These are phyloP conservation scores for Yamadazyma jaroonii DNA, from an alignment of 1,139 yeast genomes.

Conservation along the genomic window DNA sequence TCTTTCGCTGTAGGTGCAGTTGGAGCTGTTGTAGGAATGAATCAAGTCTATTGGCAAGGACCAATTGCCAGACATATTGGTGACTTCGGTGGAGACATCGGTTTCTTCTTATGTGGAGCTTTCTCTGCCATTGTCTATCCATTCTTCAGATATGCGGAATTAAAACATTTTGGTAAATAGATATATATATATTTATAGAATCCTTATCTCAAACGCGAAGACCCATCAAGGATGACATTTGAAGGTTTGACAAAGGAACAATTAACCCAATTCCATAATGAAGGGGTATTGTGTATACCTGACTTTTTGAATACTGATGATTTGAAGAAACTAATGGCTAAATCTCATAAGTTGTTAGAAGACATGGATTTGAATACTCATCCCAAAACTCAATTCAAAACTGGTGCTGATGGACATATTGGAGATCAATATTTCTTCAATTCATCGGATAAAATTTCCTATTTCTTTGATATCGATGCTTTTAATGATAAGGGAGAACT, in stretches of 20 bases:
- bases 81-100: constrained; percentile 68
- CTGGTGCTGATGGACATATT: constrained; percentile 62
- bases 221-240: constrained; percentile 4
- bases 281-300: constrained; percentile 65
- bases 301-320: constrained; percentile 47
- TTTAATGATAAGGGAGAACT: constrained; percentile 52
- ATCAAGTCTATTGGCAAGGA: constrained; percentile 75
- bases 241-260: constrained; percentile 34
- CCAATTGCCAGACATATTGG: constrained; percentile 63
- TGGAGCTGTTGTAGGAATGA: constrained; percentile 82
- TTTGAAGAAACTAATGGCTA: constrained; percentile 35
- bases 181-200: background rate
- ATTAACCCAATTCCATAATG: constrained; percentile 40
- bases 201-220: background rate
- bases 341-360: constrained; percentile 44
- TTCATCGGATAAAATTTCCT: constrained; percentile 67
- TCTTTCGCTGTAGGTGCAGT: constrained; percentile 64
- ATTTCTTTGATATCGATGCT: constrained; percentile 73
- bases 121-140: constrained; percentile 69
- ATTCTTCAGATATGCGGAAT: constrained; percentile 57
- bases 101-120: constrained; percentile 78
- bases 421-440: constrained; percentile 73
- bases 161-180: constrained; percentile 47
- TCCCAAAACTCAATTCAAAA: constrained; percentile 70
- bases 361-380: constrained; percentile 56